These are phyloP conservation scores for Diatrype stigma DNA, from an alignment of 2,329 filamentous ascomycete genomes.

Conservation along the genomic window DNA sequence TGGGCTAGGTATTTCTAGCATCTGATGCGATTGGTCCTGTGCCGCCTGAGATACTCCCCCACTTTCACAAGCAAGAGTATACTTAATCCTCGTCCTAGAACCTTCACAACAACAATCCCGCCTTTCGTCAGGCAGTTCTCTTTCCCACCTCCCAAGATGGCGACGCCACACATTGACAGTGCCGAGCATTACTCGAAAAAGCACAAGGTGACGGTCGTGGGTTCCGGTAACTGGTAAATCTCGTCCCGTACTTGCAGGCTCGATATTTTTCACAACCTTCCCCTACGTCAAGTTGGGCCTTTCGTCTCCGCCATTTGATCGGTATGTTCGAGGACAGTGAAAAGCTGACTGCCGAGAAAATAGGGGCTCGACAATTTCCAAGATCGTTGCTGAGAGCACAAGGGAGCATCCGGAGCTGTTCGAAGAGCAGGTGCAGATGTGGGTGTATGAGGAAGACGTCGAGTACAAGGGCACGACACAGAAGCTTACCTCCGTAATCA, in stretches of 20 bases:
- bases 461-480: constrained; percentile 64
- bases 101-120: background rate
- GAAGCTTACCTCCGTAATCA: constrained; percentile 90
- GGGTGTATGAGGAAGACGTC: constrained; percentile 95
- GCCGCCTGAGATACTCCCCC: background rate
- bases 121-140: constrained; percentile 7
- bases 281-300: too few relatives aligned
- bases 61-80: background rate
- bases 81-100: background rate
- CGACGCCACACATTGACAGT: constrained; percentile 35
- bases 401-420: constrained; percentile 74
- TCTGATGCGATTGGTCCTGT: background rate
- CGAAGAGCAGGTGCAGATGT: constrained; percentile 91
- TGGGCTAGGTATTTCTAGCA: background rate
- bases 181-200: constrained; percentile 51
- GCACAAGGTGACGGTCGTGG: constrained; percentile 91
- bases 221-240: constrained; percentile 89
- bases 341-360: constrained; percentile 11
- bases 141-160: constrained; percentile 21
- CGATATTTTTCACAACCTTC: too few relatives aligned
- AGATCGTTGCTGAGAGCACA: constrained; percentile 93
- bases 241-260: too few relatives aligned
- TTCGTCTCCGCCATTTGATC: too few relatives aligned
- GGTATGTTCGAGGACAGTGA: background rate
- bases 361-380: constrained; percentile 95